Base-by-base conservation (phyloP, 805 yeast genomes). In the Sugiyamaella mastotermitis region DNA sequence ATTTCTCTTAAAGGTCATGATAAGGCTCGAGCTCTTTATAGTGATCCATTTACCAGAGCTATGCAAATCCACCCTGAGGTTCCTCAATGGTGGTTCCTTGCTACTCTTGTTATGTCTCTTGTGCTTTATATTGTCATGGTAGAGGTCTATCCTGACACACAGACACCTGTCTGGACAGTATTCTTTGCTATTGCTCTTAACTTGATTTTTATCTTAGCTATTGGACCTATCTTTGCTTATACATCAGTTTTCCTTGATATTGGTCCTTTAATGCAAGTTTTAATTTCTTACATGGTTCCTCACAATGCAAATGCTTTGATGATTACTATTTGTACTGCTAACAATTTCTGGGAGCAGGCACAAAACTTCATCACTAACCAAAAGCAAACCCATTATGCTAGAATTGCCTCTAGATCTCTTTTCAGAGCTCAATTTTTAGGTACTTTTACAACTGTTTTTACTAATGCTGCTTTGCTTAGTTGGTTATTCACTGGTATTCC, bases 261-360 rank as follows among this genome's bases (percentile, higher is more conserved):
- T 46, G 74, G 74, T 50, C 81, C 78, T 3, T 58, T 80, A 38
- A 72, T 76, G 3, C 83, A 80, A 50, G 60, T 80, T 39, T 66
- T 80, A 37, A 72, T 76, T 31, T 85, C 85, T 1, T 78, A 76
- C 51, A 70, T 78, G 35, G 63, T 76, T 10, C 83, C 83, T 4
- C 82, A 76, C 5, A 64, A 66, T 62, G 42, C 43, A 13, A 41
- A 36, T 10, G 49, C 49, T 4, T 21, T 37, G 20, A 27, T 46
- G 42, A 38, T 41, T 25, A 27, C 26, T 22, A 67, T 50, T 18
- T 38, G 40, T 64, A 52, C 66, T 30, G 47, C 46, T 5, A 31
- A 32, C 37, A 43, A 45, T 68, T 43, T 38, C 28, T 37, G 42
- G 42, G 29, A 37, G 23, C 42, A 38, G 32, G 42, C 42, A 18